Base-by-base conservation (phyloP, 805 yeast species). In the Candida chauliodis region DNA sequence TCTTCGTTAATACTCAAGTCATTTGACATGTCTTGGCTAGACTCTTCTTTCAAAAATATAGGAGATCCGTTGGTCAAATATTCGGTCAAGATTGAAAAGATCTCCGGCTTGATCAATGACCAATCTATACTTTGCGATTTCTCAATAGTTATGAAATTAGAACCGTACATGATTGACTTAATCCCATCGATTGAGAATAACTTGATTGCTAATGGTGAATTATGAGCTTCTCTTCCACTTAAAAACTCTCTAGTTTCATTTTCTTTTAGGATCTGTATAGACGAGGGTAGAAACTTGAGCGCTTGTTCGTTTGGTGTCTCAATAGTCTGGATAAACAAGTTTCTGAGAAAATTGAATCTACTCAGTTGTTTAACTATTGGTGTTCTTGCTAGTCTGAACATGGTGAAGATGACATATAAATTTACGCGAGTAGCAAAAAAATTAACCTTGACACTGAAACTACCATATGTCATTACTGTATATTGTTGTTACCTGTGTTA, bases 241-340 rank as follows among this genome's bases (percentile, higher is more conserved):
- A 82, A 64, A 48, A 79, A 84, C 59, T 88, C 96, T 19, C 79
- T 61, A 0, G 95, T 86, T 44, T 75, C 72, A 29, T 78, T 77
- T n/a, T 69, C 74, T 15, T 66, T 71, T 13, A 87, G 63, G n/a
- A 87, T 75, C 30, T 69, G 67, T 60, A 73, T 77, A 5, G 26
- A 19, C 9, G 88, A 80, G 1, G 96, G 95, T 22, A 86, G 58
- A 51, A 88, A 88, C 67, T 88, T 88, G 40, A 88, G 61, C 0
- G 96, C 96, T 49, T 85, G 80, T 38, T 80, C 90, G 55, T 88
- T 88, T 2, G 96, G 96, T 0, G 96, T 88, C 21, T 81, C 78
- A 23, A 83, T 80, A 0, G 96, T 88, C 56, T 86, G 95, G 30
- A 88, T 88, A 58, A 80, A 83, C 22, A 83, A 55, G 30, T 40